Evolutionary conservation across 257 asterid species (phyloP), one percentile per base, ranked within the genome.

Genomic region (Leptodermis oblonga): DNA sequence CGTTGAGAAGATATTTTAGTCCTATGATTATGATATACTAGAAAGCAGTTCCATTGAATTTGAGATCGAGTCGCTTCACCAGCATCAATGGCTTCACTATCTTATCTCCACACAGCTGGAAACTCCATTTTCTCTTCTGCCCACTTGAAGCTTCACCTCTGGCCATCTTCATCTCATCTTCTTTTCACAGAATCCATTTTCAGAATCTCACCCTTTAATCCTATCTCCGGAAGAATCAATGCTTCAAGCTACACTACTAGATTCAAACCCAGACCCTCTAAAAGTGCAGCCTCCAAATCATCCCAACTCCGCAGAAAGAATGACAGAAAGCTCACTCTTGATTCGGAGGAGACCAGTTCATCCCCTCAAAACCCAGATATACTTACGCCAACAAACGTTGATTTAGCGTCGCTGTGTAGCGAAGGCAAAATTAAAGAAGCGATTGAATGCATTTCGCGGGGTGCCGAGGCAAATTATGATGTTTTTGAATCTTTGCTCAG

Each of bases 391-490:
- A 0, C 31, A 18, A 63, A 62, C 11, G 74, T 64, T 33, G 68
- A 74, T 76, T 73, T 82, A 52, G 28, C 61, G 31, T 51, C 76
- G 13, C 60, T 79, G 8, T 76, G 82, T 64, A 41, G 71, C 26
- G 78, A 79, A 62, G 84, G 86, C 31, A 82, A 76, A 49, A 26
- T 79, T 65, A 48, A 82, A 53, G 68, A 79, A 76, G 86, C 71
- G 12, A 65, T 79, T 45, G 76, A 76, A 20, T 60, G 67, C 33
- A 74, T 82, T 53, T 63, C 68, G 37, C 78, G 31, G 52, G 86
- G 84, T 49, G 65, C 39, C 36, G 68, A 23, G 26, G 67, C 78
- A 17, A 65, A 51, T 45, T 76, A 62, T 68, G 54, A 59, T 28
- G 73, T 51, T 48, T 79, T 70, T 25, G 76, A 73, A 4, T 15